phyloP scores from a whole-genome alignment of 768 basidiomycete genomes.

The Lyophyllum semitale region DNA sequence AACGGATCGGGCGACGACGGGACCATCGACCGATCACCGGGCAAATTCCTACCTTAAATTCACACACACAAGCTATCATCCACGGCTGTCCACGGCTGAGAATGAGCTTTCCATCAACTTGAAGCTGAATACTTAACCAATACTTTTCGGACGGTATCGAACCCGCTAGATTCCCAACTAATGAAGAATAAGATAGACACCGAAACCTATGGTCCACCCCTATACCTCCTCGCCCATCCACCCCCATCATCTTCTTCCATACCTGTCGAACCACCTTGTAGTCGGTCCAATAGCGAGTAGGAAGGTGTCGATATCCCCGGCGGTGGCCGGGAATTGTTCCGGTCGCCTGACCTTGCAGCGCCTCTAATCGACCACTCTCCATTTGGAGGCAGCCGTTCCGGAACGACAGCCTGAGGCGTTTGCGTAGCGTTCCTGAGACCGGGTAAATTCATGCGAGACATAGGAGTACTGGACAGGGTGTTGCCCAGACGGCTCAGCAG shows the following conservation, averaged over 20 bases:
- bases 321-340: conserved; percentile 4
- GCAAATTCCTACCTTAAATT: too few relatives aligned
- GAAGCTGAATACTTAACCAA: too few relatives aligned
- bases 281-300: conserved; percentile 35
- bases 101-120: too few relatives aligned
- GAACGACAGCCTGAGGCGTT: not conserved
- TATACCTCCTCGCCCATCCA: conserved; percentile 26
- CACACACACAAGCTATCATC: too few relatives aligned
- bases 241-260: conserved; percentile 19
- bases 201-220: conserved; percentile 16
- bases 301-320: conserved; percentile 17
- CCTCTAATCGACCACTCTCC: conserved; percentile 58
- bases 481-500: conserved; percentile 44
- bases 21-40: too few relatives aligned
- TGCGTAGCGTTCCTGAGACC: conserved; percentile 4
- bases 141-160: not conserved
- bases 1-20: too few relatives aligned
- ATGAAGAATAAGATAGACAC: conserved; percentile 9
- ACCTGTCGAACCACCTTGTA: conserved; percentile 21
- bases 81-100: too few relatives aligned
- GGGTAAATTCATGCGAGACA: conserved; percentile 2
- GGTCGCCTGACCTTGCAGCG: conserved; percentile 35
- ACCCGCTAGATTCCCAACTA: not conserved
- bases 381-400: conserved; percentile 22
- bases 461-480: conserved; percentile 1